Percentiles rank a stretch among this genome's conserved stretches.
Conservation (phyloP, 1,284 basidiomycete species). For the Malassezia furfur region DNA sequence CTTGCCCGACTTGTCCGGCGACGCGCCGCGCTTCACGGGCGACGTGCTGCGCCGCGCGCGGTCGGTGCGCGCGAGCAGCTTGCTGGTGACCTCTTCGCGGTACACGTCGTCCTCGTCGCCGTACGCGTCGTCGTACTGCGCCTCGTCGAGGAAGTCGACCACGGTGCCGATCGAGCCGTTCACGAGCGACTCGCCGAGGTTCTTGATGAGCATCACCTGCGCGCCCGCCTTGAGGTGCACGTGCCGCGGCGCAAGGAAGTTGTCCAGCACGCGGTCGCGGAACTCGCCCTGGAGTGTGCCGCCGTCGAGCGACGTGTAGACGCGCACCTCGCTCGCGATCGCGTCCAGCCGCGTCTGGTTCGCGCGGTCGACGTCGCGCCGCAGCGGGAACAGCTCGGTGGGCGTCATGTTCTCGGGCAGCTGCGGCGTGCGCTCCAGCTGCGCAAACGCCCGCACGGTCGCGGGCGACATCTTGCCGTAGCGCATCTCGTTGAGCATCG, state of each 20-base stretch:
- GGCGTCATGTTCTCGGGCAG: slow-evolving; percentile 33
- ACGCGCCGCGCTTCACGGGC: slow-evolving; percentile 6
- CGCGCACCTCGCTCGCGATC: slow-evolving; percentile 22
- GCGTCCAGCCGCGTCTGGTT: slow-evolving; percentile 59
- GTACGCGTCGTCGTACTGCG: slow-evolving; percentile 21
- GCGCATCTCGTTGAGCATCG: slow-evolving; percentile 40
- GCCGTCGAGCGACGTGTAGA: slow-evolving; percentile 30
- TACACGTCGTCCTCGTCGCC: slow-evolving; percentile 29
- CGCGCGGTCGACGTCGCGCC: slow-evolving; percentile 69
- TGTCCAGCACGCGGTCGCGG: slow-evolving; percentile 26
- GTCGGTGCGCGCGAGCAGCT: slow-evolving; percentile 30
- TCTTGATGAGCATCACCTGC: slow-evolving; percentile 66
- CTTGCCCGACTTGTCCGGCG: slow-evolving; percentile 13
- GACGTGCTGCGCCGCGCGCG: background rate
- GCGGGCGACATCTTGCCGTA: slow-evolving; percentile 28
- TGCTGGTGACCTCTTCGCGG: slow-evolving; percentile 39
- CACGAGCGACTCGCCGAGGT: slow-evolving; percentile 62
- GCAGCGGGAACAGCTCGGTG: slow-evolving; percentile 59
- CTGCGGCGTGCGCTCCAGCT: slow-evolving; percentile 24
- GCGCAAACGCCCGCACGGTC: slow-evolving; percentile 28
- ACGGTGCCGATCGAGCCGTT: slow-evolving; percentile 74
- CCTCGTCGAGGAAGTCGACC: slow-evolving; percentile 34
- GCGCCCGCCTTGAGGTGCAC: slow-evolving; percentile 62
- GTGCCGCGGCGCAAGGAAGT: slow-evolving; percentile 34
- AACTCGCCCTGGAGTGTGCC: slow-evolving; percentile 23